These are phyloP conservation scores for Podosphaera leucotricha DNA, from an alignment of 2,329 filamentous ascomycete species.

Conservation along the genomic window DNA sequence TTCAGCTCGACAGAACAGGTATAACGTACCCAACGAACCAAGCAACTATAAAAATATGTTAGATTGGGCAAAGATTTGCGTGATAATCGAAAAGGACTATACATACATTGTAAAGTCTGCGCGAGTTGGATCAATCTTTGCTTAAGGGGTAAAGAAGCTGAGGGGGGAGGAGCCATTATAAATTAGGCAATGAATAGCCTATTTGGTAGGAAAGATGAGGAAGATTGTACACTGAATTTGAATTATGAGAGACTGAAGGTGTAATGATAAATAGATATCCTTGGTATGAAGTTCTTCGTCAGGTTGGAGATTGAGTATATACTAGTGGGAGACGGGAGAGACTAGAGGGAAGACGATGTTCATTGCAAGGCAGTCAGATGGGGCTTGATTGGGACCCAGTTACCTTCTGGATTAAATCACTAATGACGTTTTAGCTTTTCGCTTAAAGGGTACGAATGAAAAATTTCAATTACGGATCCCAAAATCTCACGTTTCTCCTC, in stretches of 20 bases:
- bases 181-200: neutral
- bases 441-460: neutral
- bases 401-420: neutral
- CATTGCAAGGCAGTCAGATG: neutral
- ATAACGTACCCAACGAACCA: slow-evolving; percentile 59
- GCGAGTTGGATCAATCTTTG: slow-evolving; percentile 50
- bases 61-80: slow-evolving; percentile 3
- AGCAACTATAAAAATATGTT: slow-evolving; percentile 27
- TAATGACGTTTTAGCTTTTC: neutral
- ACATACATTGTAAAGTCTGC: slow-evolving; percentile 74
- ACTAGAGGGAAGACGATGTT: neutral
- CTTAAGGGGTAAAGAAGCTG: slow-evolving; percentile 13
- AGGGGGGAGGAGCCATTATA: slow-evolving; percentile 15
- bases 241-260: neutral
- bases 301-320: neutral
- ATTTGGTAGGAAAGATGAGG: neutral
- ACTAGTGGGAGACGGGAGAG: too few species aligned
- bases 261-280: neutral
- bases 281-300: neutral
- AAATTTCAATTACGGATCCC: neutral
- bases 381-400: neutral
- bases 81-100: slow-evolving; percentile 14
- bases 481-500: too few species aligned
- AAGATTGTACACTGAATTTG: too few species aligned
- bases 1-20: neutral